Conservation (phyloP, 2,329 filamentous ascomycete species). For the Cordyceps pruinosa region DNA sequence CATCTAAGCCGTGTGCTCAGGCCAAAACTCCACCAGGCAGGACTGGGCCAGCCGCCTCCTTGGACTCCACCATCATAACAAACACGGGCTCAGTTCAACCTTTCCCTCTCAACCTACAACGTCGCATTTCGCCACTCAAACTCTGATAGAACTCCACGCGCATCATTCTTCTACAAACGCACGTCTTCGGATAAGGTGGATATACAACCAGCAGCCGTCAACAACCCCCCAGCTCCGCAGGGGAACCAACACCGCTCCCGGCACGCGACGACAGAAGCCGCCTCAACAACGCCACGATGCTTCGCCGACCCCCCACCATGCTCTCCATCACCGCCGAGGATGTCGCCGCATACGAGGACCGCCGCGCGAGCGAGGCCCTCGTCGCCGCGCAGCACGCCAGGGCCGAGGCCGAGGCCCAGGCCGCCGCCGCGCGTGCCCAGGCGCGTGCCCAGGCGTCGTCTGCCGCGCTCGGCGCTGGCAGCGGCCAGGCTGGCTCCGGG, state of each 20-base stretch:
- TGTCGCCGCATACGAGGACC: conserved; percentile 62
- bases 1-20: not conserved
- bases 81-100: not conserved
- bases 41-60: not conserved
- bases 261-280: not conserved
- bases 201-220: not conserved
- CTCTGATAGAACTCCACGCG: not conserved
- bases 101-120: not conserved
- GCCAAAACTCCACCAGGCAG: not conserved
- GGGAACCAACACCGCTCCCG: not conserved
- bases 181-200: not conserved
- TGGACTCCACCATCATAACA: not conserved
- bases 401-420: conserved; percentile 17
- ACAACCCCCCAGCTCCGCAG: not conserved
- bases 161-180: not conserved
- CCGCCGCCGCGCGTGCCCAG: conserved; percentile 9
- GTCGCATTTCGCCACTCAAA: not conserved
- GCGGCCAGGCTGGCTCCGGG: conserved; percentile 15
- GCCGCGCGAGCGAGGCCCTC: conserved; percentile 39
- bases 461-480: conserved; percentile 12
- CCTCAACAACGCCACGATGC: conserved; percentile 37
- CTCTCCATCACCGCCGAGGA: conserved; percentile 64
- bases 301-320: conserved; percentile 60
- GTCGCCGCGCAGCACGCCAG: conserved; percentile 26
- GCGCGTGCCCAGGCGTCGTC: not conserved